Evolutionary conservation across 2,329 filamentous ascomycete genomes (phyloP).

Genomic region (Pseudopithomyces chartarum): DNA sequence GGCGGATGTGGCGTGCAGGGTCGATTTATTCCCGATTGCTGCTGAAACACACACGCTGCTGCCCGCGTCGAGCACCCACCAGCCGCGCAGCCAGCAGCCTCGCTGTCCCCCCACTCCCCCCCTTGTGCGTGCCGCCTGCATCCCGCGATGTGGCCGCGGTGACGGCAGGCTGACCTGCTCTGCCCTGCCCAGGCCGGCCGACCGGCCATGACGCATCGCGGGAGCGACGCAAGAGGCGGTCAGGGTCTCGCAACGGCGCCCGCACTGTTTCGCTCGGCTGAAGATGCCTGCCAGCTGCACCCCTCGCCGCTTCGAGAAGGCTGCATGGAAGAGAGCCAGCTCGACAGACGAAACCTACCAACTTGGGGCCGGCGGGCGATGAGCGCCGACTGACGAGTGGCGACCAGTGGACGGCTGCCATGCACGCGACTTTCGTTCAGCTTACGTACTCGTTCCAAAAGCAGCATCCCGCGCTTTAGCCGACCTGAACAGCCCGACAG

Average conservation of each 20-base stretch:
- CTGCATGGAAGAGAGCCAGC: conserved; percentile 12
- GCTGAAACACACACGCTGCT: conserved; percentile 18
- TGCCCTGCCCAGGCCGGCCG: too few species aligned
- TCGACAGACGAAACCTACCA: neutral
- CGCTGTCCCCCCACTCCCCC: too few species aligned
- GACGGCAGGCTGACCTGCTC: neutral
- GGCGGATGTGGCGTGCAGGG: conserved; percentile 16
- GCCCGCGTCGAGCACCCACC: conserved; percentile 5
- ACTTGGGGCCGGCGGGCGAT: neutral
- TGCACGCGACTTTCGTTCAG: too few species aligned
- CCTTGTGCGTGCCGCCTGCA: too few species aligned
- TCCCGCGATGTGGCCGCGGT: too few species aligned
- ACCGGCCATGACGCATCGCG: neutral
- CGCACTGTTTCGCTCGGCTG: conserved; percentile 12
- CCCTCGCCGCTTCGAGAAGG: conserved; percentile 20
- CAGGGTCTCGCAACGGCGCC: conserved; percentile 7
- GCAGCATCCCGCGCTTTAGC: conserved; percentile 31
- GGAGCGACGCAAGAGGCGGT: neutral
- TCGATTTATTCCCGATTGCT: conserved; percentile 25
- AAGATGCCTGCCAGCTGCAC: conserved; percentile 9
- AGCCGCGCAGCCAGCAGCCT: conserved; percentile 5
- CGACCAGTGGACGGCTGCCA: neutral
- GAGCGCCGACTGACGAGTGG: neutral
- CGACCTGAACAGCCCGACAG: conserved; percentile 22
- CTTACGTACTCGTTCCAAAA: conserved; percentile 26